Evolutionary conservation across 2,329 filamentous ascomycete species (phyloP).

Genomic region (Colletotrichum sp.): DNA sequence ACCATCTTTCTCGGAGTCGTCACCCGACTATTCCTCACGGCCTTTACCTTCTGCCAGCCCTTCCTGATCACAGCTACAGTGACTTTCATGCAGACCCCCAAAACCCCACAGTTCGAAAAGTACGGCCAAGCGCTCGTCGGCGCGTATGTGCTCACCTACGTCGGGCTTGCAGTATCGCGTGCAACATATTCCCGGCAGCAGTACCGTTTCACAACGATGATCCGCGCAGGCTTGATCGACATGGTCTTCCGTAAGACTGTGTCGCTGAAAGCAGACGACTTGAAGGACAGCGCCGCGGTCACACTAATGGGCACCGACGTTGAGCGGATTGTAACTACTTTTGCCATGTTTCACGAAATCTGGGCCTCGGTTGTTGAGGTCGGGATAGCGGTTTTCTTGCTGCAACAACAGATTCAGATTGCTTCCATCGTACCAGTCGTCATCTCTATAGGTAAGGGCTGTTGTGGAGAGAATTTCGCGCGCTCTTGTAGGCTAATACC

Average conservation of each 20-base stretch:
- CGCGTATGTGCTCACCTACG: slow-evolving; percentile 32
- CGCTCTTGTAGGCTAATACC: neutral
- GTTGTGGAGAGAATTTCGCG: neutral
- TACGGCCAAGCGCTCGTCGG: slow-evolving; percentile 32
- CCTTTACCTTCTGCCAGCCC: slow-evolving; percentile 28
- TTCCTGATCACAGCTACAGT: slow-evolving; percentile 28
- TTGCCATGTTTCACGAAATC: slow-evolving; percentile 24
- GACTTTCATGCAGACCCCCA: slow-evolving; percentile 10
- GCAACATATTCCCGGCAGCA: slow-evolving; percentile 35
- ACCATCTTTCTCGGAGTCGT: neutral
- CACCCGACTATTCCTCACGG: slow-evolving; percentile 21
- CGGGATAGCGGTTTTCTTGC: slow-evolving; percentile 27
- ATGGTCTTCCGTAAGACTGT: slow-evolving; percentile 34
- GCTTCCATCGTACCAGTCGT: slow-evolving; percentile 47
- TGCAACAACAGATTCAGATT: slow-evolving; percentile 39
- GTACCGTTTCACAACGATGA: slow-evolving; percentile 31
- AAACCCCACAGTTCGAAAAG: slow-evolving; percentile 22
- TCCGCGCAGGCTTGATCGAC: slow-evolving; percentile 28
- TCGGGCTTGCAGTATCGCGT: slow-evolving; percentile 34
- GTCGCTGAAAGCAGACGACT: slow-evolving; percentile 21
- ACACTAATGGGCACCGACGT: slow-evolving; percentile 43
- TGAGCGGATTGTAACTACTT: slow-evolving; percentile 31
- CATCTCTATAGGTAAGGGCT: slow-evolving; percentile 44
- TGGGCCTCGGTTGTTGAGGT: slow-evolving; percentile 28
- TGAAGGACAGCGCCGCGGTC: slow-evolving; percentile 33